Base-by-base conservation (phyloP, 306 rosid species). In the Comarum palustre region DNA sequence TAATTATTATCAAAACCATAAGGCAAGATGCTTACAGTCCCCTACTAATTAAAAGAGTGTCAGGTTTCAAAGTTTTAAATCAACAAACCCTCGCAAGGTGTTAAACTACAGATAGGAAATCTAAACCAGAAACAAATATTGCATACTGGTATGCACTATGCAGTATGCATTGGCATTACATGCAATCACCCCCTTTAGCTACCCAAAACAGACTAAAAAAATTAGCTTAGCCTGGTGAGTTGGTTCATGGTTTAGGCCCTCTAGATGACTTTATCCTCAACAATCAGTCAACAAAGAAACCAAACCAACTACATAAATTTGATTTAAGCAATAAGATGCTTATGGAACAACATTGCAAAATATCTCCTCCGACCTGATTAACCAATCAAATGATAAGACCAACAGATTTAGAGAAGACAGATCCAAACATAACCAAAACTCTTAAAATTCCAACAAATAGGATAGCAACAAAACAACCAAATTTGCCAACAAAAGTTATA, bases 161-260 rank as follows among this genome's bases (percentile, higher is more conserved):
- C 43, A 3, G 19, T 11, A 27, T 46, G 27, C 25, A 17, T 27
- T 5, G 59, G 24, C 39, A 68, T 48, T 48, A 15, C 27, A 19
- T 9, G 29, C 22, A 68, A 12, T 7, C 0, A 20, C 29, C 27
- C 39, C 73, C 43, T 48, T 32, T 31, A 19, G 19, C 29, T 5
- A n/a, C n/a, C 36, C 57, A 24, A 47, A 68, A 68, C 59, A 47
- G 42, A 31, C 59, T 68, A 11, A 59, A 22, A 43, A 67, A n/a
- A n/a, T n/a, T n/a, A n/a, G n/a, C n/a, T n/a, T 59, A 16, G 39
- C 39, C 65, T 59, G n/a, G 20, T 29, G 34, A 59, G 36, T 13
- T 10, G 63, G 63, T 58, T 14, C 34, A 58, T 55, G 29, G 31
- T 55, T 20, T 57, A 57, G 3, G 34, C 32, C 7, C 34, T 51